Conservation (phyloP, 257 asterid species). For the Solanum etuberosum region DNA sequence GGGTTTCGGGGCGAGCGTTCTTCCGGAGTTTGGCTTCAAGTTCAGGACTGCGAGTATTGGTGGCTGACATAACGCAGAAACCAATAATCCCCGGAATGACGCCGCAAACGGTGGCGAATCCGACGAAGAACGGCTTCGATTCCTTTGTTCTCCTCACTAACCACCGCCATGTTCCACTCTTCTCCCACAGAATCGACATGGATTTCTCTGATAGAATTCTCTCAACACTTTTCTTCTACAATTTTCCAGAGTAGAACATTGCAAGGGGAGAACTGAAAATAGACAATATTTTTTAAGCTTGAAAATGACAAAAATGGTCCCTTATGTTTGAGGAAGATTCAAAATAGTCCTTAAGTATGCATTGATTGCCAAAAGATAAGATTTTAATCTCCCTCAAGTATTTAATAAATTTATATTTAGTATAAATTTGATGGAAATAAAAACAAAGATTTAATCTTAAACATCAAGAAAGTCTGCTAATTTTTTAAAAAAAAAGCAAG, state of each 20-base stretch:
- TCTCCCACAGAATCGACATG: conserved; percentile 63
- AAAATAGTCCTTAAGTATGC: neutral
- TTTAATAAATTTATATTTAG: too few relatives aligned
- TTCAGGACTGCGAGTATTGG: conserved; percentile 53
- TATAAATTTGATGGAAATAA: too few relatives aligned
- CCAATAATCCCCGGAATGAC: conserved; percentile 82
- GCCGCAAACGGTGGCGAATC: conserved; percentile 89
- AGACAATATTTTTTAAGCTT: too few relatives aligned
- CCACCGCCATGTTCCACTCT: conserved; percentile 87
- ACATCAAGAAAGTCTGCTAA: neutral
- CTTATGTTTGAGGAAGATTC: neutral
- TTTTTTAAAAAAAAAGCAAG: too few relatives aligned
- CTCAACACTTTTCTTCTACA: neutral
- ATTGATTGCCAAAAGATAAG: too few relatives aligned
- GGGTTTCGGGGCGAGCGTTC: conserved; percentile 66
- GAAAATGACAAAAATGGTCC: neutral
- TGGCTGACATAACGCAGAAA: conserved; percentile 66
- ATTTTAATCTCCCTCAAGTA: too few relatives aligned
- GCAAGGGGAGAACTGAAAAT: neutral
- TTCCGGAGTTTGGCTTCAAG: conserved; percentile 83
- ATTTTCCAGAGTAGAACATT: neutral
- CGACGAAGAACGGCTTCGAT: conserved; percentile 70
- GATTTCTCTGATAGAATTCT: neutral
- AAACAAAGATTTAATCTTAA: neutral
- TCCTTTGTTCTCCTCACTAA: conserved; percentile 67